Base-by-base conservation (phyloP, 2,329 filamentous ascomycete species). In the Aspergillus sp. region DNA sequence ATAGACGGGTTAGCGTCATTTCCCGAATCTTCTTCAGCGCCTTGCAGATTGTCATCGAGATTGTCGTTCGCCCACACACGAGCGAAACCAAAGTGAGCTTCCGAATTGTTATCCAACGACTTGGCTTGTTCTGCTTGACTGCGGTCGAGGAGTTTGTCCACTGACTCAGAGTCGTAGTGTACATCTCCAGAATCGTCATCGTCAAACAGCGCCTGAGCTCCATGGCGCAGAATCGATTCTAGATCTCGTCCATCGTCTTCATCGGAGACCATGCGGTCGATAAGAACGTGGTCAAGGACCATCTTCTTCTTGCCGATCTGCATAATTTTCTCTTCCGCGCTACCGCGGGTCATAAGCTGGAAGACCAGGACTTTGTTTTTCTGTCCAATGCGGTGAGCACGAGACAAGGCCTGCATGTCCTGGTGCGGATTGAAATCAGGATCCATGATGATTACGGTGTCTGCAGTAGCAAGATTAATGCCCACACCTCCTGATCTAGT, bases 371-470 rank as follows among this genome's bases (percentile, higher is more conserved):
- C 94, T 63, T 95, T 96, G 60, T 94, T 91, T 71, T 91, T 90
- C 72, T 99, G 95, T 0, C 95, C 95, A 57, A 99, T 97, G 22
- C 94, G 87, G 71, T 99, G 94, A 16, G 93, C 94, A 59, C 95
- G 86, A 26, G 93, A 95, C 26, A 99, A 80, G 0, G 94, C 94
- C 70, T 99, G 94, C 38, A 99, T 88, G 65, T 99, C 95, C 71
- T 99, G 94, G 66, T 99, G 94, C 0, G 94, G 94, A 56, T 99
- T 99, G 77, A 95, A 97, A 66, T 99, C 94, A 0, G 90, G 90
- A 63, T 99, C 92, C 60, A 97, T 84, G 59, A 99, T 96, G 59
- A 99, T 96, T 55, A 99, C 95, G 0, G 94, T 99, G 66, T 99
- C 94, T 2, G 94, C 94, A 7, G 92, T 96, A 0, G 94, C 94